Percentiles rank a stretch among this genome's conserved stretches.
Evolutionary conservation across 495 filamentous ascomycete species (phyloP).

Genomic region (Podospora sp.): DNA sequence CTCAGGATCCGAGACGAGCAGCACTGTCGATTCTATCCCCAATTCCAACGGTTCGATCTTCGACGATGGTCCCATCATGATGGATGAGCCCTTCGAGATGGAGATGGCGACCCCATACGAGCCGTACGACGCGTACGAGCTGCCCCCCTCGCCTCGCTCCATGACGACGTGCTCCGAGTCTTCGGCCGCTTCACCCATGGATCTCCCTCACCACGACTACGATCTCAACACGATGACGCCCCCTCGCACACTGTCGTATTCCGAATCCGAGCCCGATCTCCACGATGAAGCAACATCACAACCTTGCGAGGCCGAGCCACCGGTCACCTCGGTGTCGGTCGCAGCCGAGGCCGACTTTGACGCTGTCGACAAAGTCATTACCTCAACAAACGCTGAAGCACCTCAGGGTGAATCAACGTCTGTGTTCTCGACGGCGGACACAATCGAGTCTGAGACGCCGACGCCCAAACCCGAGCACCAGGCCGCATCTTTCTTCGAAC

Average conservation of each 20-base stretch:
- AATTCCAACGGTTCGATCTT: slow-evolving; percentile 38
- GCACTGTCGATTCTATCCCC: slow-evolving; percentile 28
- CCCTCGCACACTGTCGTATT: slow-evolving; percentile 47
- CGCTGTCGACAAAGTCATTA: slow-evolving; percentile 25
- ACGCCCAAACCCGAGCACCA: slow-evolving; percentile 42
- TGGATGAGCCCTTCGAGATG: slow-evolving; percentile 47
- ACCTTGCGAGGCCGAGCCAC: slow-evolving; percentile 37
- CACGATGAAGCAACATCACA: slow-evolving; percentile 40
- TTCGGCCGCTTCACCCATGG: slow-evolving; percentile 37
- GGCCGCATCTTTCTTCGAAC: slow-evolving; percentile 35
- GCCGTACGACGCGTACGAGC: slow-evolving; percentile 24
- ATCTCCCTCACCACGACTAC: slow-evolving; percentile 28
- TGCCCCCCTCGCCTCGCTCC: slow-evolving; percentile 51
- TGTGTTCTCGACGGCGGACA: slow-evolving; percentile 13
- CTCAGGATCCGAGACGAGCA: slow-evolving; percentile 34
- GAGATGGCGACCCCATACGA: neutral
- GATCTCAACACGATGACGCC: slow-evolving; percentile 38
- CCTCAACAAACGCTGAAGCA: slow-evolving; percentile 18
- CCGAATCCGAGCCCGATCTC: slow-evolving; percentile 42
- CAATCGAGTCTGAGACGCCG: slow-evolving; percentile 40
- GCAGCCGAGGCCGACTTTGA: slow-evolving; percentile 29
- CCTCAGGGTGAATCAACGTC: slow-evolving; percentile 1
- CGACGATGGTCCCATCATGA: slow-evolving; percentile 40
- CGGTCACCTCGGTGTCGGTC: slow-evolving; percentile 40
- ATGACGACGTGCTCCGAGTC: slow-evolving; percentile 52